Evolutionary conservation across 2,329 filamentous ascomycete species (phyloP), one percentile per base, ranked within the genome.

Genomic region (Diaporthe sp.): DNA sequence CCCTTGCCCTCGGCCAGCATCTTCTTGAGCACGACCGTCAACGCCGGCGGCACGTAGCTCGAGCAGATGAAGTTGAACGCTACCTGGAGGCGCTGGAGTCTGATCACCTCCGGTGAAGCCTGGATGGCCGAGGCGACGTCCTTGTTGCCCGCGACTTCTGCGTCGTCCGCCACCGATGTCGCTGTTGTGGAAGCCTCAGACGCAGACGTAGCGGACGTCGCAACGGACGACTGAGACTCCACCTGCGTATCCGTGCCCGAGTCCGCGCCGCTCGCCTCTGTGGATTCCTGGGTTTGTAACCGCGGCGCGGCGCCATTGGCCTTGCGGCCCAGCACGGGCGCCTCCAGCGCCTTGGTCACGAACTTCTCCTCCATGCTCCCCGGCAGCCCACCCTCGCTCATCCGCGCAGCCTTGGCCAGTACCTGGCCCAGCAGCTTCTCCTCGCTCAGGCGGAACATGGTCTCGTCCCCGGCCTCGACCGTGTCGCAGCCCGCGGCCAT

Each of bases 331-430:
- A 94, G 86, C 58, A 98, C 87, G 0, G 97, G 96, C 6, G 92
- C 90, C 79, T 97, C 94, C 7, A 99, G 87, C 2, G 90, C 90
- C 80, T 93, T 93, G 71, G 88, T 90, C 12, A 99, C 91, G 79
- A 98, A 97, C 57, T 91, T 93, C 62, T 97, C 94, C 82, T 98
- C 96, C 88, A 99, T 90, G 79, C 93, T 98, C 9, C 87, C 85
- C 2, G 97, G 95, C 13, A 98, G 85, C 0, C 92, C 91, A 1
- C 85, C 86, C 6, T 86, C 84, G n/a, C 88, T 87, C 88, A 97
- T 93, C 7, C 87, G 88, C 76, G 88, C 88, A 7, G 95, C 95
- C 83, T 98, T 98, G 25, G 84, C 81, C 9, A 96, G 77, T 0
- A 98, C 81, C 73, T 93, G 88, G 2, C 84, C 81, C 9, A 93